Evolutionary conservation across 2,329 filamentous ascomycete genomes (phyloP).

Genomic region (Sarocladium brachiariae): DNA sequence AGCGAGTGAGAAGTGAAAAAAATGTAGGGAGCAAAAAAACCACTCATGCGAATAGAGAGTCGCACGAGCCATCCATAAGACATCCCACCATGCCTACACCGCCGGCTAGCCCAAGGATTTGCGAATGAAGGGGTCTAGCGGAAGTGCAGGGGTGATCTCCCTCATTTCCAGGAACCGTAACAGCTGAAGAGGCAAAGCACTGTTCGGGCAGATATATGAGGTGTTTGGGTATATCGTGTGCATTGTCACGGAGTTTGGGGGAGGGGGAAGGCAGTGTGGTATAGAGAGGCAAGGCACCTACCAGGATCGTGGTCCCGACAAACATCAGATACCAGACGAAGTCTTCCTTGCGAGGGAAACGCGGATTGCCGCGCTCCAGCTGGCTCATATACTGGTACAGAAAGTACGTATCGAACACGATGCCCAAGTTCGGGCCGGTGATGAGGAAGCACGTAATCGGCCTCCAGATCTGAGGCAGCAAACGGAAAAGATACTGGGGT

Average conservation of each 20-base stretch:
- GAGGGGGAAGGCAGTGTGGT: conserved; percentile 13
- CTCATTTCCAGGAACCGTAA: conserved; percentile 80
- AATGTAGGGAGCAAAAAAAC: conserved; percentile 60
- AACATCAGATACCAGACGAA: conserved; percentile 76
- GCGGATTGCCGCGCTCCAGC: conserved; percentile 63
- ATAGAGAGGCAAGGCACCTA: conserved; percentile 47
- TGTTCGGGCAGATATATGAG: conserved; percentile 75
- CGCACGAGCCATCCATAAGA: conserved; percentile 62
- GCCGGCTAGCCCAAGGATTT: conserved; percentile 53
- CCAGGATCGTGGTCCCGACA: conserved; percentile 63
- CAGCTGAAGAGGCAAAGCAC: conserved; percentile 58
- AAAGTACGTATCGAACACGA: conserved; percentile 69
- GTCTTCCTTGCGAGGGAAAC: conserved; percentile 70
- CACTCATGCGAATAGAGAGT: conserved; percentile 52
- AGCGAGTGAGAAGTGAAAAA: conserved; percentile 16
- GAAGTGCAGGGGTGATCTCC: conserved; percentile 68
- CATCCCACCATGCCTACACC: conserved; percentile 71
- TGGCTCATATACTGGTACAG: conserved; percentile 71
- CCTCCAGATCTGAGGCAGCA: conserved; percentile 38
- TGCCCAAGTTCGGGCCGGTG: conserved; percentile 31
- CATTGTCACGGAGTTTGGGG: conserved; percentile 9
- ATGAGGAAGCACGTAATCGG: conserved; percentile 35
- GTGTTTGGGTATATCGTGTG: conserved; percentile 19
- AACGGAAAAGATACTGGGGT: conserved; percentile 43
- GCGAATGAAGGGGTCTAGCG: conserved; percentile 57